Evolutionary conservation across 2,329 filamentous ascomycete species (phyloP).

Genomic region (Coniochaeta sp.): DNA sequence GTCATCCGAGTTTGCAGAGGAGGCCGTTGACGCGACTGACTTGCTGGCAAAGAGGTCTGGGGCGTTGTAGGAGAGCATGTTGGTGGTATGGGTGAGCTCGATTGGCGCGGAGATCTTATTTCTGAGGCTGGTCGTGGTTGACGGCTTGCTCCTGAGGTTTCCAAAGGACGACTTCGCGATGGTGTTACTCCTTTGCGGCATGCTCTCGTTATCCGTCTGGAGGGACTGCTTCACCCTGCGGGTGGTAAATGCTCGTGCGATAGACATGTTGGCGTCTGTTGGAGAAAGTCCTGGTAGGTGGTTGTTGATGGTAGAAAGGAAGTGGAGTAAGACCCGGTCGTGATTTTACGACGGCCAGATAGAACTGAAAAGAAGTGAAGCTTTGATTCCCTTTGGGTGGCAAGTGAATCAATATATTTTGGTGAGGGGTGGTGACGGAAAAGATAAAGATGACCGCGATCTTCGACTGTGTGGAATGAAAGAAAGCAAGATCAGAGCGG

Average conservation of each 20-base stretch:
- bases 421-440: not conserved
- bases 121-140: slow-evolving; percentile 69
- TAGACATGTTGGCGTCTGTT: slow-evolving; percentile 13
- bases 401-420: not conserved
- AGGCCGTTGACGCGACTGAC: slow-evolving; percentile 39
- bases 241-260: slow-evolving; percentile 67
- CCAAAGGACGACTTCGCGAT: slow-evolving; percentile 38
- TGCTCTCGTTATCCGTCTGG: slow-evolving; percentile 31
- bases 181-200: slow-evolving; percentile 43
- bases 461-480: slow-evolving; percentile 1
- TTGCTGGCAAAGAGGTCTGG: slow-evolving; percentile 62
- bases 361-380: not conserved
- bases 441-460: not conserved
- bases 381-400: not conserved
- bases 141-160: slow-evolving; percentile 68
- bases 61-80: slow-evolving; percentile 91
- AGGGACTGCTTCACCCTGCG: slow-evolving; percentile 54
- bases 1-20: slow-evolving; percentile 54
- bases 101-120: slow-evolving; percentile 81
- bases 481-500: not conserved
- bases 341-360: not conserved
- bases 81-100: slow-evolving; percentile 86
- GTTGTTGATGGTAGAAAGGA: slow-evolving; percentile 63
- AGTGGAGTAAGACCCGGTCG: slow-evolving; percentile 4
- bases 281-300: slow-evolving; percentile 44